A percentile compares a stretch with the other conserved stretches of the same genome.
These are phyloP conservation scores for Trametes coccinea DNA, from an alignment of 768 basidiomycete species.

Conservation along the genomic window DNA sequence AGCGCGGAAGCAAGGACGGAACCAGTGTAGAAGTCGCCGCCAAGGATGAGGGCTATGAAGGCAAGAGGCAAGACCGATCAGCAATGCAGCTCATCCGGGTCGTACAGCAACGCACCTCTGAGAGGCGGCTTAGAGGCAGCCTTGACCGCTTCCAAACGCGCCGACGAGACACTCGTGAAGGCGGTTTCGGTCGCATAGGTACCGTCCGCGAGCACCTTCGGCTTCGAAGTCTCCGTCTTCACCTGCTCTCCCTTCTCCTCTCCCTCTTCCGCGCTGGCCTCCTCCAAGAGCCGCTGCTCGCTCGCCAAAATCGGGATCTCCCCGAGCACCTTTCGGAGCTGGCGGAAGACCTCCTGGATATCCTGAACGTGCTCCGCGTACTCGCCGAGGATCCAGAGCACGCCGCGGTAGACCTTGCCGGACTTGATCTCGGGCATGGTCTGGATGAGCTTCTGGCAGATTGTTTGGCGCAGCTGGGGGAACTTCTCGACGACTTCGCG, in stretches of 20 bases:
- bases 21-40: slow-evolving; percentile 97
- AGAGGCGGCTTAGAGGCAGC: slow-evolving; percentile 89
- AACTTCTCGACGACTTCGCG: slow-evolving; percentile 98
- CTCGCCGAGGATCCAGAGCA: slow-evolving; percentile 98
- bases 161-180: slow-evolving; percentile 63
- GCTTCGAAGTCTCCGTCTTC: slow-evolving; percentile 53
- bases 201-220: slow-evolving; percentile 88
- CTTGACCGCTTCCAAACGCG: slow-evolving; percentile 78
- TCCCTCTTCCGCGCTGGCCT: slow-evolving; percentile 59
- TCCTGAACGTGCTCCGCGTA: slow-evolving; percentile 72
- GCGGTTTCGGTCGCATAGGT: slow-evolving; percentile 98
- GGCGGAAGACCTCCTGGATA: slow-evolving; percentile 71
- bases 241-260: slow-evolving; percentile 53
- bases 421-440: slow-evolving; percentile 89
- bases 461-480: slow-evolving; percentile 77
- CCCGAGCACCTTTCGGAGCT: slow-evolving; percentile 83
- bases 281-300: slow-evolving; percentile 82
- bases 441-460: slow-evolving; percentile 81
- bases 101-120: slow-evolving; percentile 51
- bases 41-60: slow-evolving; percentile 72
- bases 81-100: neutral
- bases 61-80: neutral
- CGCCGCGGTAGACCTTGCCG: slow-evolving; percentile 94
- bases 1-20: slow-evolving; percentile 86
- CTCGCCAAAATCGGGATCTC: slow-evolving; percentile 97